phyloP scores from a whole-genome alignment of 2,329 filamentous ascomycete genomes.

The Immersiporthe knoxdaviesiana region DNA sequence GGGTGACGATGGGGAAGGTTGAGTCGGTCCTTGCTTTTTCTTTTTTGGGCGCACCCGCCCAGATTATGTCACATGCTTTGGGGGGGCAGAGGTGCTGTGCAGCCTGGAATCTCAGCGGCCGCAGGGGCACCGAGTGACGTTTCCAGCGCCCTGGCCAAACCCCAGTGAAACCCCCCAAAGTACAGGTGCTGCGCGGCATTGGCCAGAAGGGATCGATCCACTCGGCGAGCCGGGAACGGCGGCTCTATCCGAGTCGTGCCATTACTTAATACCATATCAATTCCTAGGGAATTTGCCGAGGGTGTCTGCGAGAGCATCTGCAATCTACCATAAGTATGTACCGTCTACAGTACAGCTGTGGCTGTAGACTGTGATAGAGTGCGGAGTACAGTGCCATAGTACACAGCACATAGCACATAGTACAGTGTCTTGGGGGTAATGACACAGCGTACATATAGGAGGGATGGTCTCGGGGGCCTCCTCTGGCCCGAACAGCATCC shows the following conservation, averaged over 20 bases:
- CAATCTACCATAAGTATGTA: background rate
- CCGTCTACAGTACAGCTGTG: too few species aligned
- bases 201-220: background rate
- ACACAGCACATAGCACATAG: background rate
- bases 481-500: too few species aligned
- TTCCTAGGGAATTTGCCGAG: background rate
- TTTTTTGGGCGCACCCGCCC: background rate
- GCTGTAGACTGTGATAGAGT: background rate
- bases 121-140: background rate
- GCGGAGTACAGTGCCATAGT: too few species aligned
- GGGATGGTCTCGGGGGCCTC: too few species aligned
- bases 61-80: conserved; percentile 7
- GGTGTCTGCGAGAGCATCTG: background rate
- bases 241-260: background rate
- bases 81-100: background rate
- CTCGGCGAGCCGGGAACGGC: background rate
- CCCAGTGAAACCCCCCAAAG: background rate
- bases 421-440: too few species aligned
- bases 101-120: background rate
- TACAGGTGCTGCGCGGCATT: background rate
- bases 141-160: background rate
- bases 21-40: background rate
- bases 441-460: too few species aligned
- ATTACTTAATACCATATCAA: background rate
- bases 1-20: conserved; percentile 22